Evolutionary conservation across 164 flowering plant species (phyloP), one percentile per base, ranked within the genome.

Genomic region (Dillenia suffruticosa): DNA sequence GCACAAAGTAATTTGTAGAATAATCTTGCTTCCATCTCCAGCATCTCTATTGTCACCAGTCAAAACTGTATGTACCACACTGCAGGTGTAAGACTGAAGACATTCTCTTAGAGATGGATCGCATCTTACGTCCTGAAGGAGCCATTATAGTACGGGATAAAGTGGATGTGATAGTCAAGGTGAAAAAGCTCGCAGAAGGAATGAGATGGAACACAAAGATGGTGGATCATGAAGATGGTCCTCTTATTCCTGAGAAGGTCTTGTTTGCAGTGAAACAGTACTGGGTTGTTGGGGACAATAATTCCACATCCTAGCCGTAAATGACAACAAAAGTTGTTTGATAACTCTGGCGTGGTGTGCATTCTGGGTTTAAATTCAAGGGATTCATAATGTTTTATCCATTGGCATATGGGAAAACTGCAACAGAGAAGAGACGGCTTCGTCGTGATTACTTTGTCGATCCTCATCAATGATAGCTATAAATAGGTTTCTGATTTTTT

Each of bases 211-310:
- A 71, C 12, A 71, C 75, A 10, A 75, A 66, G 64, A 67, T 79
- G 75, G 78, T 79, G 22, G 86, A 82, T 68, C 80, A 82, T 56
- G 86, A 79, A 57, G 79, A 79, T 56, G 86, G 82, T 8, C 85
- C 83, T 47, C 81, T 81, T 43, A 47, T 55, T 19, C 15, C 72
- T 1, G 82, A 76, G 17, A 79, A 81, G 69, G 45, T 79, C 9
- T 10, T 81, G 22, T 70, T 74, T 53, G 81, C 76, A 44, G 85
- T 81, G 46, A 78, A 81, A 64, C 74, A 68, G 54, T 81, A 81
- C 64, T 81, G 82, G 82, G 76, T 77, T 66, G 77, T 66, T 0
- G 80, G 74, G 54, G 80, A 65, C 43, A 56, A 69, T 13, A 74
- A 68, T 40, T 68, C 67, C 48, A 54, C 76, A 40, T 56, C 71